Percentiles rank a stretch among this genome's conserved stretches.
Evolutionary conservation across 2,329 filamentous ascomycete species (phyloP).

Genomic region (Dothistroma pini): DNA sequence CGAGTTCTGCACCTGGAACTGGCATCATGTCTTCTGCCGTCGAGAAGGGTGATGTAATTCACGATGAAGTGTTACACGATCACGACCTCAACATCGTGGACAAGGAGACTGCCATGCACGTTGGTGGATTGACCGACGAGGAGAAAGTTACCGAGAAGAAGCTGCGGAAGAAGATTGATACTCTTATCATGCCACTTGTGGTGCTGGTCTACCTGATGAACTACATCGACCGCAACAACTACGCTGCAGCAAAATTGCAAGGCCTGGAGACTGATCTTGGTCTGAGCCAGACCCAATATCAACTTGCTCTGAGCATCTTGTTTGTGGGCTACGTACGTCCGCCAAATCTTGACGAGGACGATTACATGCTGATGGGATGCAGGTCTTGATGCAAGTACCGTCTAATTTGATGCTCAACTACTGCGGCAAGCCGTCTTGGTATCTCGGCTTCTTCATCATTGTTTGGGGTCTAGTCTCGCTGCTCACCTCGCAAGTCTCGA

Average conservation of each 20-base stretch:
- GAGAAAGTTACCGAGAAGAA: slow-evolving; percentile 48
- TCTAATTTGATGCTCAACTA: slow-evolving; percentile 75
- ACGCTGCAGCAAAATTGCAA: slow-evolving; percentile 62
- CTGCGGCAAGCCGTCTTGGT: slow-evolving; percentile 58
- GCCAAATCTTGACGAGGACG: background rate
- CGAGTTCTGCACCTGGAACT: background rate
- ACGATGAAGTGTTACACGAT: slow-evolving; percentile 28
- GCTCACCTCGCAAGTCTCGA: slow-evolving; percentile 30
- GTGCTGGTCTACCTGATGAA: slow-evolving; percentile 56
- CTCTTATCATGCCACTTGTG: slow-evolving; percentile 64
- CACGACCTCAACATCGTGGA: slow-evolving; percentile 23
- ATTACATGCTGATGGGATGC: background rate
- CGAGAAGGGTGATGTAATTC: slow-evolving; percentile 22
- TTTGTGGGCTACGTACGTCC: slow-evolving; percentile 56
- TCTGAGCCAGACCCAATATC: slow-evolving; percentile 58
- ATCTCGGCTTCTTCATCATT: slow-evolving; percentile 69
- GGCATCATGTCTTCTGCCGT: slow-evolving; percentile 6
- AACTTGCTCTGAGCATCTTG: slow-evolving; percentile 55
- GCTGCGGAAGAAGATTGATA: slow-evolving; percentile 68
- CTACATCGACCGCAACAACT: slow-evolving; percentile 50
- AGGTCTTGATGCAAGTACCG: slow-evolving; percentile 42
- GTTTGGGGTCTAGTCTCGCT: slow-evolving; percentile 69
- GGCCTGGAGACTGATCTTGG: slow-evolving; percentile 60
- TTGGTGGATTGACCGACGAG: slow-evolving; percentile 28
- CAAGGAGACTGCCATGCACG: slow-evolving; percentile 26